A percentile compares a stretch with the other conserved stretches of the same genome.
Conservation (phyloP, 148 eudicot species). For the Heliamphora exappendiculata region DNA sequence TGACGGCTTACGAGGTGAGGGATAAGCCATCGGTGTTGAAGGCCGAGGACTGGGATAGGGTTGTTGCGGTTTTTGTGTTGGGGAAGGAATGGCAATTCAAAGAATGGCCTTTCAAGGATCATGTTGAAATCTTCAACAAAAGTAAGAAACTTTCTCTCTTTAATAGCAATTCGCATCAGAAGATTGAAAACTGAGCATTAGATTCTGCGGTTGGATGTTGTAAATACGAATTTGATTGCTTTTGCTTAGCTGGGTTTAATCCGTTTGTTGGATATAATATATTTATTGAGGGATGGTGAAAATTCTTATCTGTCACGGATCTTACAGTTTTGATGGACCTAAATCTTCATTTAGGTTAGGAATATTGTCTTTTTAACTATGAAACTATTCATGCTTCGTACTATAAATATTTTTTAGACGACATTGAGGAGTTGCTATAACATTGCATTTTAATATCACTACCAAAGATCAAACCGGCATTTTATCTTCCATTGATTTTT, state of each 20-base stretch:
- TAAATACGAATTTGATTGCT: background rate
- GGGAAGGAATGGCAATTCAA: constrained; percentile 99
- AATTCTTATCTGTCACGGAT: too few relatives aligned
- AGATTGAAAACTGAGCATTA: background rate
- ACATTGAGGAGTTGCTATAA: background rate
- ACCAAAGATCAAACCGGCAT: background rate
- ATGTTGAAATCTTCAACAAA: constrained; percentile 81
- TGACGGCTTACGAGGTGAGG: constrained; percentile 91
- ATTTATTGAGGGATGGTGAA: background rate
- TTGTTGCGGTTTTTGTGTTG: constrained; percentile 82
- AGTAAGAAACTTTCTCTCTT: constrained; percentile 27
- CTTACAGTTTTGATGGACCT: background rate
- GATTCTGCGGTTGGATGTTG: background rate
- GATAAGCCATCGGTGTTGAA: constrained; percentile 87
- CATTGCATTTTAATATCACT: background rate
- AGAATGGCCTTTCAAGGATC: constrained; percentile 92
- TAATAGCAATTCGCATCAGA: background rate
- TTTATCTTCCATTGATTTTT: background rate
- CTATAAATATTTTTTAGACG: background rate
- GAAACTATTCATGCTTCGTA: background rate
- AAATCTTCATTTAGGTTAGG: background rate
- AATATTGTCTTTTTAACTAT: background rate
- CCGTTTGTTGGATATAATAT: background rate
- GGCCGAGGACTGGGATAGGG: constrained; percentile 93
- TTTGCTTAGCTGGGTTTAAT: background rate